phyloP scores from a whole-genome alignment of 495 filamentous ascomycete species.

The Neurospora tetrasperma region DNA sequence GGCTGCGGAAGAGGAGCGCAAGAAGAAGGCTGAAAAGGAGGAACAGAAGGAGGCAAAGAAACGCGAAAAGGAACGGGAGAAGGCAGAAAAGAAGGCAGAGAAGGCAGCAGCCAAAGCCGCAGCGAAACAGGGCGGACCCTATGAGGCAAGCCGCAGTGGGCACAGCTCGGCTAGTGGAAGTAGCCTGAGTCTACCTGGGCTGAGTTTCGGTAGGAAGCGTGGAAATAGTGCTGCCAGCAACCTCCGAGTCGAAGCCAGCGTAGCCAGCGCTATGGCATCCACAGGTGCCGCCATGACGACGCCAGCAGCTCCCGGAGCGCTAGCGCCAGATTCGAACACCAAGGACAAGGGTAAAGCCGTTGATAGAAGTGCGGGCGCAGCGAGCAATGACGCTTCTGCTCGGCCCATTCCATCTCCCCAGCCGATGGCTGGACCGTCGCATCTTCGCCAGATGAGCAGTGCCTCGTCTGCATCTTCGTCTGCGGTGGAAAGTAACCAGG shows the following conservation, averaged over 20 bases:
- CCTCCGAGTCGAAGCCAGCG: constrained; percentile 34
- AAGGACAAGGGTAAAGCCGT: constrained; percentile 74
- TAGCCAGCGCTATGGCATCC: constrained; percentile 20
- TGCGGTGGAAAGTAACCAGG: constrained; percentile 51
- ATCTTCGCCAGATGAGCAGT: constrained; percentile 70
- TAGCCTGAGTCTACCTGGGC: constrained; percentile 35
- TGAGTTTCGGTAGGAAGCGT: constrained; percentile 39
- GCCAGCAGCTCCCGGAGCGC: constrained; percentile 9
- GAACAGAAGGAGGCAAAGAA: constrained; percentile 66
- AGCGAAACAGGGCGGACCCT: constrained; percentile 43
- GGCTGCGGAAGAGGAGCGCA: constrained; percentile 82
- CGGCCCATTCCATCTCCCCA: constrained; percentile 31
- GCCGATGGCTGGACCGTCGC: constrained; percentile 46
- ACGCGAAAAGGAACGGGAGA: constrained; percentile 63
- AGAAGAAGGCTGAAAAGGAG: constrained; percentile 71
- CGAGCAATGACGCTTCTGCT: constrained; percentile 16
- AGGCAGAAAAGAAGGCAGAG: constrained; percentile 72
- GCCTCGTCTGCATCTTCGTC: constrained; percentile 75
- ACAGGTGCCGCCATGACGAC: constrained; percentile 17
- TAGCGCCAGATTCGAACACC: constrained; percentile 11
- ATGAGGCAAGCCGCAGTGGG: constrained; percentile 31
- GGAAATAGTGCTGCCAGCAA: constrained; percentile 46
- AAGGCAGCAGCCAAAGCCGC: constrained; percentile 64
- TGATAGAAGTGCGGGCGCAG: constrained; percentile 39
- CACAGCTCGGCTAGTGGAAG: constrained; percentile 42